Evolutionary conservation across 2,329 filamentous ascomycete species (phyloP).

Genomic region (Aspergillus vadensis): DNA sequence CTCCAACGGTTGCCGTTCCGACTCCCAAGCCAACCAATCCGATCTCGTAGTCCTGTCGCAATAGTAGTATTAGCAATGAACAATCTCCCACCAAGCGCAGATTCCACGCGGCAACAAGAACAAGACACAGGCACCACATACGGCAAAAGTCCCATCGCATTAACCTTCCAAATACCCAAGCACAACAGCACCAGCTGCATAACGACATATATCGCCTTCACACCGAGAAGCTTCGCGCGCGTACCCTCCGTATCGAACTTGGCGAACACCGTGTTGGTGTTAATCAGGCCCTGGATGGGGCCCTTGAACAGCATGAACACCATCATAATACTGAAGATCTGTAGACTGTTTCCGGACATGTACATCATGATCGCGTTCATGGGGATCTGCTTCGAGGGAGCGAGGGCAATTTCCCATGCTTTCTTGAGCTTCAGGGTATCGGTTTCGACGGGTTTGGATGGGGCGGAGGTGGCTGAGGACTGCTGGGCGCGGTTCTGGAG

Average conservation of each 20-base stretch:
- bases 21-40: slow-evolving; percentile 97
- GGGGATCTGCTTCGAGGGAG: slow-evolving; percentile 87
- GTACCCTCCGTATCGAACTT: slow-evolving; percentile 85
- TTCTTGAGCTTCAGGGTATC: slow-evolving; percentile 97
- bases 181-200: slow-evolving; percentile 84
- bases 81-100: background rate
- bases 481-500: slow-evolving; percentile 37
- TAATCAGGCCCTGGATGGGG: slow-evolving; percentile 79
- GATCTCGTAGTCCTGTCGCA: slow-evolving; percentile 78
- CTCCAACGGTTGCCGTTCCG: slow-evolving; percentile 69
- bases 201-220: slow-evolving; percentile 83
- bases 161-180: slow-evolving; percentile 93
- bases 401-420: slow-evolving; percentile 95
- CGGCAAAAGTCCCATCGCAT: slow-evolving; percentile 92
- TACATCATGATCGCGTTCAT: slow-evolving; percentile 99
- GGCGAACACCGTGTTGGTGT: slow-evolving; percentile 84
- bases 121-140: slow-evolving; percentile 51
- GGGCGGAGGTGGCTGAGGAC: slow-evolving; percentile 22
- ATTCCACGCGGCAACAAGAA: background rate
- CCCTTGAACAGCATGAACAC: slow-evolving; percentile 99
- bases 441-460: slow-evolving; percentile 70
- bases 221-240: slow-evolving; percentile 70
- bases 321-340: slow-evolving; percentile 99
- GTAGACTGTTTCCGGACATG: slow-evolving; percentile 97
- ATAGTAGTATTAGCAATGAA: slow-evolving; percentile 8